Evolutionary conservation across 129 eudicot species (phyloP), one percentile per base, ranked within the genome.

Genomic region (Flaveria ramosissima): DNA sequence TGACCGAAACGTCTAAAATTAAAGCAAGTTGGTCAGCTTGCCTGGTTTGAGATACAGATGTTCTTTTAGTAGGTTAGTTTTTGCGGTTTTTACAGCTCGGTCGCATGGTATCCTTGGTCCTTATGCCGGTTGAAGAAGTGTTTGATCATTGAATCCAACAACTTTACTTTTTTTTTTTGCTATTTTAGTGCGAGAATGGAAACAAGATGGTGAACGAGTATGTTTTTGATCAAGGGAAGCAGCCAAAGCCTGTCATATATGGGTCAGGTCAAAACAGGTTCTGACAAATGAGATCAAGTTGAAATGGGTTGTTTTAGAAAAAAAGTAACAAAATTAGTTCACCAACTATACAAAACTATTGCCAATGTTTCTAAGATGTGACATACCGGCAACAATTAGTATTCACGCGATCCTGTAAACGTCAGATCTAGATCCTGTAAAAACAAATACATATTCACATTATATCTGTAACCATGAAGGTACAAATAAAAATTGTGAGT

Each of bases 131-230:
- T 60, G 66, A 60, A 21, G 66, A 23, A 60, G n/a, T 23, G 39
- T 60, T 60, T 59, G 46, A 47, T 66, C 27, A 20, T 43, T 66
- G 62, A 55, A 73, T 7, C 23, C 17, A 26, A 53, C 17, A 48
- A 12, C 14, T 59, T 23, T 0, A 59, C 23, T 7, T 7, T 60
- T 32, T 0, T 76, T 51, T 26, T 26, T 70, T 70, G 17, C 78
- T 63, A 36, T 36, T 45, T 73, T 80, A 94, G 98, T 97, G 91
- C 75, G 97, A 87, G 57, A 20, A 84, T 79, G 97, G 97, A 71
- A 91, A 83, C 83, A 94, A 91, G 89, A 91, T 86, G 84, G 89
- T 91, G 32, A 94, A 94, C 80, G 97, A 94, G 70, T 94, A 91
- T 66, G 84, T 87, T 17, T 93, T 87, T 23, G 93, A 82, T 70